phyloP scores from a whole-genome alignment of 305 asterid species.

The Fraxinus angustifolia region DNA sequence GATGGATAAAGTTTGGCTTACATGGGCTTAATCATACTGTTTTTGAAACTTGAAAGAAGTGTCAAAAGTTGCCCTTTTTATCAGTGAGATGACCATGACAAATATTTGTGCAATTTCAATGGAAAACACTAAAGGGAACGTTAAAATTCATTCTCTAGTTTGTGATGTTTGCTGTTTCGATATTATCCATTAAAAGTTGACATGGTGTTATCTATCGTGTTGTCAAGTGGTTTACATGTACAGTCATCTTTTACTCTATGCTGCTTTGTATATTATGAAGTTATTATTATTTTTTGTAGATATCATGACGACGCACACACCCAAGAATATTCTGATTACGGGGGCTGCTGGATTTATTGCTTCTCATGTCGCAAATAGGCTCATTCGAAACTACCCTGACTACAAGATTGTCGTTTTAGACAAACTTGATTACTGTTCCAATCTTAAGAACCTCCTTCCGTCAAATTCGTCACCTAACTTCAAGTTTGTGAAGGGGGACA shows the following conservation, averaged over 20 bases:
- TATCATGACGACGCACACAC: conserved; percentile 53
- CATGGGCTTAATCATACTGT: not conserved
- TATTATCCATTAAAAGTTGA: not conserved
- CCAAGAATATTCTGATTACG: conserved; percentile 79
- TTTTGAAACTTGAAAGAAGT: not conserved
- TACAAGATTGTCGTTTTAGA: conserved; percentile 82
- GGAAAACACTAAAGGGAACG: not conserved
- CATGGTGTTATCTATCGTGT: not conserved
- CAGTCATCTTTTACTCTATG: not conserved
- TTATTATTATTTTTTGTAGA: conserved; percentile 22
- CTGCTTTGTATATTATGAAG: conserved; percentile 10
- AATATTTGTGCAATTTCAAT: not conserved
- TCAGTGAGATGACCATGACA: not conserved
- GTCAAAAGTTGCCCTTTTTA: not conserved
- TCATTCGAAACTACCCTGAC: conserved; percentile 59
- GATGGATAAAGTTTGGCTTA: not conserved
- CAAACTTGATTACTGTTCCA: conserved; percentile 88
- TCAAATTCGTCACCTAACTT: conserved; percentile 62
- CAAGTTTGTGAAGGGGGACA: conserved; percentile 84
- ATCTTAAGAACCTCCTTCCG: conserved; percentile 70
- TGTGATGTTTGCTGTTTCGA: not conserved
- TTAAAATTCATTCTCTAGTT: not conserved
- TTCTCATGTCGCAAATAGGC: conserved; percentile 80
- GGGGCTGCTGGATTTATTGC: conserved; percentile 95
- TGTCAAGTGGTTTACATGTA: not conserved